These are phyloP conservation scores for Thalassiosira mediterranea DNA, from an alignment of 352 stramenopile genomes.

Conservation along the genomic window DNA sequence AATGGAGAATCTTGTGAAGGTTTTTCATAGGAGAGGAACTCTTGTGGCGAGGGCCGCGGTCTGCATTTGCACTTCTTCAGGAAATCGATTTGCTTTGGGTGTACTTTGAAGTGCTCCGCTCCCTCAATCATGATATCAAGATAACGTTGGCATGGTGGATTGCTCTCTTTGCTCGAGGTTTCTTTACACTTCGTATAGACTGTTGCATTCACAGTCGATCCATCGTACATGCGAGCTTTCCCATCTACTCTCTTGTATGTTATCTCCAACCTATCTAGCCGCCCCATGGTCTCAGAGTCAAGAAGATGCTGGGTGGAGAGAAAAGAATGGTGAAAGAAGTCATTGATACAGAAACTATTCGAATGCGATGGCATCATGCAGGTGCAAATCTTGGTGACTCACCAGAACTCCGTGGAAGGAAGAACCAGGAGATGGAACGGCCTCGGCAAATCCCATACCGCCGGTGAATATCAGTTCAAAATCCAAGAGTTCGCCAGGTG, in stretches of 20 bases:
- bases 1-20: slow-evolving; percentile 5
- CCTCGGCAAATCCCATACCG: slow-evolving; percentile 32
- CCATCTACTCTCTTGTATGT: slow-evolving; percentile 19
- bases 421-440: slow-evolving; percentile 18
- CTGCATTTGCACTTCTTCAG: slow-evolving; percentile 18
- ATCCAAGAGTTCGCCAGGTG: slow-evolving; percentile 28
- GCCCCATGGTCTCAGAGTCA: slow-evolving; percentile 17
- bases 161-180: neutral
- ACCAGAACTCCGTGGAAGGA: slow-evolving; percentile 42
- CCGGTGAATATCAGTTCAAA: slow-evolving; percentile 29
- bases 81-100: slow-evolving; percentile 32
- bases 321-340: too few species aligned
- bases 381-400: too few species aligned
- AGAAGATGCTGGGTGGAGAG: too few species aligned
- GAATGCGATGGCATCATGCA: too few species aligned
- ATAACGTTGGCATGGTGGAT: slow-evolving; percentile 34
- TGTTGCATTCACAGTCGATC: slow-evolving; percentile 22
- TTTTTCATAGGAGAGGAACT: slow-evolving; percentile 17
- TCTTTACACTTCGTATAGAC: slow-evolving; percentile 24
- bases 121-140: slow-evolving; percentile 39
- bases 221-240: slow-evolving; percentile 32
- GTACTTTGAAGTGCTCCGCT: slow-evolving; percentile 23
- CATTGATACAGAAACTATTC: too few species aligned
- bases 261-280: slow-evolving; percentile 30
- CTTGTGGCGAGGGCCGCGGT: slow-evolving; percentile 2